Evolutionary conservation across 164 flowering plant genomes (phyloP).

Genomic region (Taxillus chinensis): DNA sequence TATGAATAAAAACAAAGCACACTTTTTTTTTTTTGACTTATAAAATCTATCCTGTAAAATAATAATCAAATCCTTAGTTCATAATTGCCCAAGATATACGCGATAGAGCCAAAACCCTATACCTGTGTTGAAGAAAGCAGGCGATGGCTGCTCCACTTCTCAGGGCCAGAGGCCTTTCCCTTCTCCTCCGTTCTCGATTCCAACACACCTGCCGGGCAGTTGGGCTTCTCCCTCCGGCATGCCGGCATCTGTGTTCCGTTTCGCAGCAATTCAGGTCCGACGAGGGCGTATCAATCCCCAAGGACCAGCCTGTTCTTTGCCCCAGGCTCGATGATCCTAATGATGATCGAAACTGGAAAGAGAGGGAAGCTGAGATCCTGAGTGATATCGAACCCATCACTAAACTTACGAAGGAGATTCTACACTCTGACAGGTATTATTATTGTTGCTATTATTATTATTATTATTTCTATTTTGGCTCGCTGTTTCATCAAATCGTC

Average conservation of each 20-base stretch:
- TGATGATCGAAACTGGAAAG: constrained; percentile 59
- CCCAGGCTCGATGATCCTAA: constrained; percentile 31
- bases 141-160: constrained; percentile 36
- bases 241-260: constrained; percentile 14
- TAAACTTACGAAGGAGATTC: constrained; percentile 52
- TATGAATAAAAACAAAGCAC: no score
- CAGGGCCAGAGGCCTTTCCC: constrained; percentile 21
- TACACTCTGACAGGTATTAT: constrained; percentile 66
- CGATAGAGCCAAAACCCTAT: no score
- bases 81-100: no score
- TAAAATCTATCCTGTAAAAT: background rate
- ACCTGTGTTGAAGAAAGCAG: background rate
- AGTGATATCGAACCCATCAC: constrained; percentile 46
- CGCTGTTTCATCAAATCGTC: background rate
- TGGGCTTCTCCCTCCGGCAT: constrained; percentile 1
- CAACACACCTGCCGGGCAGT: constrained; percentile 10
- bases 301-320: constrained; percentile 14
- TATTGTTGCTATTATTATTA: no score
- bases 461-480: background rate
- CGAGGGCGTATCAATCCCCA: constrained; percentile 10
- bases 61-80: no score
- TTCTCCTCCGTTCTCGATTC: constrained; percentile 16
- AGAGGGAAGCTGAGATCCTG: constrained; percentile 52
- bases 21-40: no score
- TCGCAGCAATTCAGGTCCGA: constrained; percentile 13